These are phyloP conservation scores for Botrytis elliptica DNA, from an alignment of 2,329 filamentous ascomycete species.

Conservation along the genomic window DNA sequence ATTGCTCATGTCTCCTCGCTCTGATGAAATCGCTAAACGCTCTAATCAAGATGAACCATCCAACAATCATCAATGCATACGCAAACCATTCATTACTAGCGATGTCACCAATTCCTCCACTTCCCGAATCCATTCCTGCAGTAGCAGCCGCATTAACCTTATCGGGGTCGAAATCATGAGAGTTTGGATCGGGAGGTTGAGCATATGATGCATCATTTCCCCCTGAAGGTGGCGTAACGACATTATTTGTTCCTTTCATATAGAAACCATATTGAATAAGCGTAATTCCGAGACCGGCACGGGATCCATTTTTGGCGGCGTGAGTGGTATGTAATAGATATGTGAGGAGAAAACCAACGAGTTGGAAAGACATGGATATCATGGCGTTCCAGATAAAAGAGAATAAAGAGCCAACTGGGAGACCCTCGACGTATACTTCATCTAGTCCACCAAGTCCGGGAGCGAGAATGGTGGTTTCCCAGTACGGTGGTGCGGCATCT, in stretches of 20 bases:
- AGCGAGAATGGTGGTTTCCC: constrained; percentile 97
- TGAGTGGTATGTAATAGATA: constrained; percentile 98
- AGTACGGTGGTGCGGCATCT: constrained; percentile 94
- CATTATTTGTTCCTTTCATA: constrained; percentile 67
- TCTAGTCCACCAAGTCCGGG: constrained; percentile 87
- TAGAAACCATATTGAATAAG: constrained; percentile 96
- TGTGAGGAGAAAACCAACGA: constrained; percentile 95
- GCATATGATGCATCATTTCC: constrained; percentile 57
- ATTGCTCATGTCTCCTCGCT: constrained; percentile 84
- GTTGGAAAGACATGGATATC: constrained; percentile 96
- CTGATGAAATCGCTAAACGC: constrained; percentile 88
- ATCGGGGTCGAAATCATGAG: constrained; percentile 80
- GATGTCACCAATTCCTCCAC: constrained; percentile 55
- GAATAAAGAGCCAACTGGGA: constrained; percentile 86
- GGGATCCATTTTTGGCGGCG: constrained; percentile 95
- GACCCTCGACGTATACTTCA: constrained; percentile 94
- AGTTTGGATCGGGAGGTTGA: constrained; percentile 81
- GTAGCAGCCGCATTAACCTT: constrained; percentile 53
- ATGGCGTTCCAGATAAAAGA: constrained; percentile 90
- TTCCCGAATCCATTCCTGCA: constrained; percentile 41
- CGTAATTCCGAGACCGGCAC: constrained; percentile 89
- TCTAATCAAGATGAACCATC: constrained; percentile 96
- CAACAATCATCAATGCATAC: constrained; percentile 92
- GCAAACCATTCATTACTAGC: constrained; percentile 82
- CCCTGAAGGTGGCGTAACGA: constrained; percentile 42